Conservation (phyloP, 495 filamentous ascomycete genomes). For the Aspergillus leporis region DNA sequence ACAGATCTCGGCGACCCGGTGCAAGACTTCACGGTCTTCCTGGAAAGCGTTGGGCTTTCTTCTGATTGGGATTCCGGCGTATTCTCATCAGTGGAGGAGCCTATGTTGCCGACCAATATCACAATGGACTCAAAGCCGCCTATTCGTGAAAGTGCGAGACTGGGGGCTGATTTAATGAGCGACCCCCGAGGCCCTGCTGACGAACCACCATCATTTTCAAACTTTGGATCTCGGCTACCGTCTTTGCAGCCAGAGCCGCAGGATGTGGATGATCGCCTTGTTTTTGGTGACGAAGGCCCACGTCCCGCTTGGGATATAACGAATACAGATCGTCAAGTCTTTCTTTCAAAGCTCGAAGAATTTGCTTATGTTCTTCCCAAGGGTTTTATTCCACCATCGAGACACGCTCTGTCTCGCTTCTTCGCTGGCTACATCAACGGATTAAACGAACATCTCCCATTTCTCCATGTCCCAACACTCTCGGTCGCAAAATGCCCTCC, state of each 20-base stretch:
- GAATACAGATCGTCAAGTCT: constrained; percentile 60
- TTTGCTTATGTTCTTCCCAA: constrained; percentile 66
- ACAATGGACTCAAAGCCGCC: constrained; percentile 41
- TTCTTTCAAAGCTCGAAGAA: constrained; percentile 63
- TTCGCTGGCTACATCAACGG: constrained; percentile 53
- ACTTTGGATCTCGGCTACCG: constrained; percentile 68
- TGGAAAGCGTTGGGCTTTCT: constrained; percentile 52
- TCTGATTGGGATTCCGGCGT: constrained; percentile 53
- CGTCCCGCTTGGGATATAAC: constrained; percentile 66
- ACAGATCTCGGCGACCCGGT: constrained; percentile 50
- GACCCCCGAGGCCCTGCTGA: constrained; percentile 40
- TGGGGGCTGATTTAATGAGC: constrained; percentile 39
- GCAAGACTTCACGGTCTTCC: constrained; percentile 51
- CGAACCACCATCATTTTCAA: constrained; percentile 55
- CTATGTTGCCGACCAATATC: constrained; percentile 38
- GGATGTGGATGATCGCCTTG: constrained; percentile 54
- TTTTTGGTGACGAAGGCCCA: constrained; percentile 44
- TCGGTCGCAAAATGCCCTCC: constrained; percentile 46
- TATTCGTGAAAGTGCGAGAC: constrained; percentile 35
- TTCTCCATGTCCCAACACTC: constrained; percentile 51
- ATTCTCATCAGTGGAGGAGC: constrained; percentile 48
- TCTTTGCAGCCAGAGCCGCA: constrained; percentile 66
- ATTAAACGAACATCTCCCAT: constrained; percentile 50
- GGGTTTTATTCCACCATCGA: constrained; percentile 60
- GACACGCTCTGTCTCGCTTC: constrained; percentile 47